phyloP scores from a whole-genome alignment of 768 basidiomycete genomes.

The Phylloporus arenicola region DNA sequence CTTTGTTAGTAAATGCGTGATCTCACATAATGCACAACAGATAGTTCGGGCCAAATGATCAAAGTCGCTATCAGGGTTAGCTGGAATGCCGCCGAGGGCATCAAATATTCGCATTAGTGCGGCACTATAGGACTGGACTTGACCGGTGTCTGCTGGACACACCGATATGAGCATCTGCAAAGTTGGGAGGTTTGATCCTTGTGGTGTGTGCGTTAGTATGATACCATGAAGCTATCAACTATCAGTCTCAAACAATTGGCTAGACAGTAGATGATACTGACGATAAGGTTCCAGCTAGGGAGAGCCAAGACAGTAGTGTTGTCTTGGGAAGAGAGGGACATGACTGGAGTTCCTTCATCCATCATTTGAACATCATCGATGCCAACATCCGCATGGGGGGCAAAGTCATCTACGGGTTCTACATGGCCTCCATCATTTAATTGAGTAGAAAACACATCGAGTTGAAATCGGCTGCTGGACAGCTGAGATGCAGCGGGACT shows the following conservation, averaged over 20 bases:
- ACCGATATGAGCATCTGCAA: slow-evolving; percentile 49
- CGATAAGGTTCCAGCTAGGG: slow-evolving; percentile 53
- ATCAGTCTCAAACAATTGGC: slow-evolving; percentile 2
- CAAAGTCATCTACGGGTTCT: slow-evolving; percentile 8
- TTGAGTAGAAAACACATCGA: slow-evolving; percentile 19
- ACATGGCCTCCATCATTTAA: slow-evolving; percentile 8
- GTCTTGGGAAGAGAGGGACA: slow-evolving; percentile 22
- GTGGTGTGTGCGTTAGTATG: slow-evolving; percentile 51
- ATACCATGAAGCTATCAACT: slow-evolving; percentile 49
- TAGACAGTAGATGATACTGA: slow-evolving; percentile 25
- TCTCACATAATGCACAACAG: slow-evolving; percentile 35
- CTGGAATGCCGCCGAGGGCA: slow-evolving; percentile 22
- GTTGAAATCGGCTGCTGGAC: slow-evolving; percentile 5
- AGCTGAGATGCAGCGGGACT: slow-evolving; percentile 19
- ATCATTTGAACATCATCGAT: slow-evolving; percentile 34
- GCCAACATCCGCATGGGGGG: slow-evolving; percentile 15
- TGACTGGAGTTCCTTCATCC: slow-evolving; percentile 19
- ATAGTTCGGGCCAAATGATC: slow-evolving; percentile 20
- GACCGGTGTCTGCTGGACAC: slow-evolving; percentile 21
- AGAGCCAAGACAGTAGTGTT: slow-evolving; percentile 33
- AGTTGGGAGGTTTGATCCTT: slow-evolving; percentile 37
- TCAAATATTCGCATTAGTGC: slow-evolving; percentile 37
- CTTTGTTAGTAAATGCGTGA: slow-evolving; percentile 34
- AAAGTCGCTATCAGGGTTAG: slow-evolving; percentile 18
- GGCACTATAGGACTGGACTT: slow-evolving; percentile 35